A percentile compares a stretch with the other conserved stretches of the same genome.
Evolutionary conservation across 1,284 basidiomycete genomes (phyloP).

Genomic region (Fomitopsis schrenkii): DNA sequence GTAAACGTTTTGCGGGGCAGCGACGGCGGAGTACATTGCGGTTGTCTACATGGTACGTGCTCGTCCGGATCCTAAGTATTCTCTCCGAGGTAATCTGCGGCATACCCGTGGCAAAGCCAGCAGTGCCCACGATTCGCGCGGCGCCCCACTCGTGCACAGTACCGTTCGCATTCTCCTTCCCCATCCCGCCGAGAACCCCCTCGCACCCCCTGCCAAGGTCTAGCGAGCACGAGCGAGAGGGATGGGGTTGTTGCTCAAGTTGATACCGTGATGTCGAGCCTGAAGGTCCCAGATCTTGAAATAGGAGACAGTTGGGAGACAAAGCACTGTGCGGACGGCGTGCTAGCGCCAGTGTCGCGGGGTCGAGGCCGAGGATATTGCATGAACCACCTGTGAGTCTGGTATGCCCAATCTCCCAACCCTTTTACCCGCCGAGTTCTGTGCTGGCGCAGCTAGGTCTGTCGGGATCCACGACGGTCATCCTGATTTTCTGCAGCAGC

Average conservation of each 20-base stretch:
- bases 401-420: constrained; percentile 27
- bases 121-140: constrained; percentile 37
- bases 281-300: constrained; percentile 14
- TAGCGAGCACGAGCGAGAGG: constrained; percentile 8
- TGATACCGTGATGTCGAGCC: constrained; percentile 3
- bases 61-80: constrained; percentile 18
- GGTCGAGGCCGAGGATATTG: constrained; percentile 52
- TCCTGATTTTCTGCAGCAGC: constrained; percentile 24
- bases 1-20: too few species aligned
- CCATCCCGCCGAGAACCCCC: constrained; percentile 20
- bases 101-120: constrained; percentile 47
- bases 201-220: constrained; percentile 12
- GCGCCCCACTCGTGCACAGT: constrained; percentile 20
- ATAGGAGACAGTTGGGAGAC: constrained; percentile 16
- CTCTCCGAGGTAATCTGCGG: constrained; percentile 40
- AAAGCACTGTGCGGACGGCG: constrained; percentile 17
- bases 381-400: constrained; percentile 38
- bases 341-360: constrained; percentile 15
- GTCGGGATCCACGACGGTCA: constrained; percentile 48
- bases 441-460: constrained; percentile 49
- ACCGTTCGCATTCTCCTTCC: constrained; percentile 3
- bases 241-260: constrained; percentile 7
- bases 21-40: too few species aligned
- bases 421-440: constrained; percentile 23
- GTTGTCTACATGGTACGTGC: neutral